Percentiles rank a stretch among this genome's conserved stretches.
These are phyloP conservation scores for Exophiala sideris DNA, from an alignment of 2,329 filamentous ascomycete genomes.

Conservation along the genomic window DNA sequence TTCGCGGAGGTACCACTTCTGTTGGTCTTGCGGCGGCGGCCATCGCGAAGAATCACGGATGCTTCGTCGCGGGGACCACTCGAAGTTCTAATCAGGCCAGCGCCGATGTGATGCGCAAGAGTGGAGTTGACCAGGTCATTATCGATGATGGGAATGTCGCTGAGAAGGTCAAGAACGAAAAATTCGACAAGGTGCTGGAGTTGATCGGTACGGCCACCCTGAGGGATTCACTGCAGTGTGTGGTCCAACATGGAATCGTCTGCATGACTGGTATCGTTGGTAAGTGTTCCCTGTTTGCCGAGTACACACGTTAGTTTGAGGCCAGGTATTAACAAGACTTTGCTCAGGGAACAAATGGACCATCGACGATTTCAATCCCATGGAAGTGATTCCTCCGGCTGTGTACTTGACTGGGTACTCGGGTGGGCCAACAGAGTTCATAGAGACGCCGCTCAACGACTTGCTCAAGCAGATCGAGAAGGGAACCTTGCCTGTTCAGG, in stretches of 20 bases:
- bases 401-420: conserved; percentile 43
- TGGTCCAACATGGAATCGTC: conserved; percentile 39
- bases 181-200: conserved; percentile 46
- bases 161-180: conserved; percentile 33
- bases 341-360: conserved; percentile 37
- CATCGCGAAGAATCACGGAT: conserved; percentile 43
- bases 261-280: conserved; percentile 49
- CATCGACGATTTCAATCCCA: conserved; percentile 40
- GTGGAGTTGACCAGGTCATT: conserved; percentile 44
- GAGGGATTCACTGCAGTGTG: conserved; percentile 44
- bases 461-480: conserved; percentile 38
- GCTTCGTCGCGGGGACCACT: conserved; percentile 40
- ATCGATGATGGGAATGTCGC: conserved; percentile 44
- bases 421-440: conserved; percentile 40
- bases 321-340: not conserved
- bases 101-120: conserved; percentile 35
- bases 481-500: conserved; percentile 39
- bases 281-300: not conserved
- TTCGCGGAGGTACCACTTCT: conserved; percentile 50
- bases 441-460: conserved; percentile 41
- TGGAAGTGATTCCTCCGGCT: conserved; percentile 41
- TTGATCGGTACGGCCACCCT: conserved; percentile 45
- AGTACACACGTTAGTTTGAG: not conserved
- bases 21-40: conserved; percentile 48
- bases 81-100: conserved; percentile 35